phyloP scores from a whole-genome alignment of 1,284 basidiomycete genomes.

The Ustilago crameri region DNA sequence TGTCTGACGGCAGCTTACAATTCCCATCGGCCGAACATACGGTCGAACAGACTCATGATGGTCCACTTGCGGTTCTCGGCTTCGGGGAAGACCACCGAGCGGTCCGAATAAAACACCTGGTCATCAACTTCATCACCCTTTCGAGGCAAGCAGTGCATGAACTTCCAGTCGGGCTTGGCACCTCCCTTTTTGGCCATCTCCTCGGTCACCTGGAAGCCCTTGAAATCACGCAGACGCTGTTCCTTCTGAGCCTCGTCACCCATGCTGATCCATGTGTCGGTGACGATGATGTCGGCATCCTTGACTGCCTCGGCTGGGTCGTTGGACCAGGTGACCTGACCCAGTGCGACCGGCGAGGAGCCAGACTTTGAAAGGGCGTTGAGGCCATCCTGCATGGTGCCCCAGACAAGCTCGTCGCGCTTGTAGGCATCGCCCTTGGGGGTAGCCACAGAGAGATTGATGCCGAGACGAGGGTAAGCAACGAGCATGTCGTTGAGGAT shows the following conservation, averaged over 20 bases:
- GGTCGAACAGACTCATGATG: constrained; percentile 66
- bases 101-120: constrained; percentile 64
- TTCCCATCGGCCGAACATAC: constrained; percentile 60
- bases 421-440: constrained; percentile 77
- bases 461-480: constrained; percentile 89
- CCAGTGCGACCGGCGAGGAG: constrained; percentile 66
- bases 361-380: constrained; percentile 61
- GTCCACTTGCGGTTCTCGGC: constrained; percentile 69
- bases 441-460: constrained; percentile 84
- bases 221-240: constrained; percentile 86
- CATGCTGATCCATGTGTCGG: constrained; percentile 84
- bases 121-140: constrained; percentile 82
- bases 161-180: constrained; percentile 89
- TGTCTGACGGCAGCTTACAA: constrained; percentile 24
- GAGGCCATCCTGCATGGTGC: constrained; percentile 63
- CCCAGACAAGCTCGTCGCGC: constrained; percentile 81
- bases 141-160: constrained; percentile 94
- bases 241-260: constrained; percentile 94
- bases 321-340: constrained; percentile 77
- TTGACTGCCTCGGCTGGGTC: constrained; percentile 87
- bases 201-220: constrained; percentile 94
- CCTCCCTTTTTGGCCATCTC: constrained; percentile 73
- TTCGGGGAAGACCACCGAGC: constrained; percentile 67
- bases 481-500: constrained; percentile 98
- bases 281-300: constrained; percentile 91